These are phyloP conservation scores for Fusarium guadeloupense DNA, from an alignment of 2,329 filamentous ascomycete genomes.

Conservation along the genomic window DNA sequence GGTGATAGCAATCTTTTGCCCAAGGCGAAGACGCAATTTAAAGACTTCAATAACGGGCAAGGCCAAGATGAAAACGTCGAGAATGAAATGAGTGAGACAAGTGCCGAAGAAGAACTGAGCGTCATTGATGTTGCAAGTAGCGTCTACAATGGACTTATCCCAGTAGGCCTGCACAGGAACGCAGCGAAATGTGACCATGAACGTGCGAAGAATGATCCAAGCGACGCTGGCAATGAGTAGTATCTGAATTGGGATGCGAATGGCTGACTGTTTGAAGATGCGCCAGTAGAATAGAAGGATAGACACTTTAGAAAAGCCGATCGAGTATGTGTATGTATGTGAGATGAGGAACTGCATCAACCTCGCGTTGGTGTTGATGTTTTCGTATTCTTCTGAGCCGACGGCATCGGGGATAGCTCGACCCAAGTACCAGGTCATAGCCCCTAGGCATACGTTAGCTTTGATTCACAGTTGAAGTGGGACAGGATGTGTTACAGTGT, in stretches of 20 bases:
- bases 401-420: conserved; percentile 21
- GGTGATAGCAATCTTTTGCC: conserved; percentile 44
- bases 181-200: conserved; percentile 49
- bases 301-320: conserved; percentile 43
- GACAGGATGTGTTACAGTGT: conserved; percentile 16
- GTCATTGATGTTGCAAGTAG: conserved; percentile 46
- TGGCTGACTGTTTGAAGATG: conserved; percentile 42
- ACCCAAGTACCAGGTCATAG: conserved; percentile 30
- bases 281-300: conserved; percentile 47
- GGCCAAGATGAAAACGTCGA: conserved; percentile 46
- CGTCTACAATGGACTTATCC: conserved; percentile 43
- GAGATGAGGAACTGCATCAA: conserved; percentile 32
- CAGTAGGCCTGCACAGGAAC: conserved; percentile 48
- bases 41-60: conserved; percentile 46
- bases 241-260: conserved; percentile 42
- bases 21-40: conserved; percentile 41
- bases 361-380: conserved; percentile 23
- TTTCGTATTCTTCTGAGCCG: conserved; percentile 12
- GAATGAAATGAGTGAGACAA: conserved; percentile 44
- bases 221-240: conserved; percentile 35
- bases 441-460: conserved; percentile 24
- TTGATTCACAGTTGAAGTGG: accelerated
- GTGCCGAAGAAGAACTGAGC: conserved; percentile 47
- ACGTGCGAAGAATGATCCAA: conserved; percentile 45
- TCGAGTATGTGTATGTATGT: conserved; percentile 39